Percentiles rank a stretch among this genome's conserved stretches.
phyloP scores from a whole-genome alignment of 1,139 yeast genomes.

The Magnusiomyces sp. region DNA sequence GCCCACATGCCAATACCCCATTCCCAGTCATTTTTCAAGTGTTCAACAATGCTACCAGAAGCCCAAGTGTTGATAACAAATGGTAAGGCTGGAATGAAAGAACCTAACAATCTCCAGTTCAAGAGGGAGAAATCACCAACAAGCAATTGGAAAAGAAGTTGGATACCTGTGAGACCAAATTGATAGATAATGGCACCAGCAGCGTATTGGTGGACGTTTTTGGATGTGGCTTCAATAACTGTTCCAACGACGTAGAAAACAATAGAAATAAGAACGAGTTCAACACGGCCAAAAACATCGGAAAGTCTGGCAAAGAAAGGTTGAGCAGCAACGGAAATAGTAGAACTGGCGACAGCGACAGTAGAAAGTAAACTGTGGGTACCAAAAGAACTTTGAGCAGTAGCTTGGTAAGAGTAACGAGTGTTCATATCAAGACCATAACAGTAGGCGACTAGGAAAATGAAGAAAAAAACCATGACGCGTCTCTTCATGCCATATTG shows the following conservation, averaged over 20 bases:
- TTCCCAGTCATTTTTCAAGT: conserved; percentile 44
- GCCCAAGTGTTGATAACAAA: conserved; percentile 73
- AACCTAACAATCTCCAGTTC: conserved; percentile 60
- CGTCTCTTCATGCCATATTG: conserved; percentile 32
- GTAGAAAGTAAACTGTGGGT: conserved; percentile 57
- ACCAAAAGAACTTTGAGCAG: conserved; percentile 50
- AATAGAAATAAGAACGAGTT: conserved; percentile 45
- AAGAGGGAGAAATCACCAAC: conserved; percentile 58
- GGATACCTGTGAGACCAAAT: conserved; percentile 60
- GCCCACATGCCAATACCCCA: conserved; percentile 81
- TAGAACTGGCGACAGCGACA: conserved; percentile 52
- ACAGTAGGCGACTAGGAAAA: conserved; percentile 54
- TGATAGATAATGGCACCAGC: conserved; percentile 69
- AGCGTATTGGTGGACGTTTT: conserved; percentile 55
- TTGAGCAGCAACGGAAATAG: conserved; percentile 65
- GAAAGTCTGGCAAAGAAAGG: conserved; percentile 62
- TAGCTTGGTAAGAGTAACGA: conserved; percentile 42
- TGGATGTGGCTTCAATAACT: conserved; percentile 59
- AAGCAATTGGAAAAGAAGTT: conserved; percentile 47
- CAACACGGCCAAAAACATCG: conserved; percentile 63
- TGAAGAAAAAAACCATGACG: conserved; percentile 39
- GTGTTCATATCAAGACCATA: conserved; percentile 58
- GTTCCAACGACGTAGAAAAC: conserved; percentile 63
- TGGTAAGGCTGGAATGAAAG: conserved; percentile 60
- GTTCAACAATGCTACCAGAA: conserved; percentile 47